Conservation (phyloP, 2,329 filamentous ascomycete genomes). For the Exophiala sp. region DNA sequence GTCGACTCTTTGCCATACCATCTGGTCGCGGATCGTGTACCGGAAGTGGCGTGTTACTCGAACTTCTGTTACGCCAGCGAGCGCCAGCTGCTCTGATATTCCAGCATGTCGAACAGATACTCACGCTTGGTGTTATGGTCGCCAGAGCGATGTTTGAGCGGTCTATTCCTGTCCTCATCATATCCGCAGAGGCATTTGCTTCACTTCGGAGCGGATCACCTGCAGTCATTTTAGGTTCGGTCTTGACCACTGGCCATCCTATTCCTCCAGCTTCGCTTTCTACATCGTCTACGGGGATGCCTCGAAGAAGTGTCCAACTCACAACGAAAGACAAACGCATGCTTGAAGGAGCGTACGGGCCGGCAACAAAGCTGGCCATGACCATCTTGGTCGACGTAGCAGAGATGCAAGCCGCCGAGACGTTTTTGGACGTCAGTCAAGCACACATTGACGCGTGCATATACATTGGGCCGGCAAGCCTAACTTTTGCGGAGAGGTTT, state of each 20-base stretch:
- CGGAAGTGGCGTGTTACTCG: slow-evolving; percentile 45
- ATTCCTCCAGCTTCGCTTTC: neutral
- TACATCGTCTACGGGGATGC: neutral
- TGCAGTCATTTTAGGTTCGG: neutral
- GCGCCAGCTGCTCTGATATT: slow-evolving; percentile 44
- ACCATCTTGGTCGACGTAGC: slow-evolving; percentile 40
- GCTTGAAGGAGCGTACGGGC: slow-evolving; percentile 33
- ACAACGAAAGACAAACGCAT: slow-evolving; percentile 27
- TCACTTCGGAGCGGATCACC: neutral
- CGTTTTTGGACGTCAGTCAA: slow-evolving; percentile 39
- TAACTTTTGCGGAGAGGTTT: slow-evolving; percentile 38
- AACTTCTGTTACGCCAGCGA: slow-evolving; percentile 41
- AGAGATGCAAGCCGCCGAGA: slow-evolving; percentile 32
- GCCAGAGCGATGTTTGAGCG: slow-evolving; percentile 40
- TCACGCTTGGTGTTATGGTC: slow-evolving; percentile 46
- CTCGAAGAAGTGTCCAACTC: slow-evolving; percentile 21
- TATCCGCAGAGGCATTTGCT: slow-evolving; percentile 26
- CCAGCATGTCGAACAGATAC: slow-evolving; percentile 41
- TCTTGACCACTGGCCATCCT: neutral
- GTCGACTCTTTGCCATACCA: slow-evolving; percentile 43
- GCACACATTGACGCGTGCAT: slow-evolving; percentile 45
- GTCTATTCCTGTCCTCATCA: slow-evolving; percentile 40
- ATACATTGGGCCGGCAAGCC: slow-evolving; percentile 41
- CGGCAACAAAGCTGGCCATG: slow-evolving; percentile 38
- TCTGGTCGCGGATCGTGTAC: slow-evolving; percentile 48